phyloP scores from a whole-genome alignment of 2,329 filamentous ascomycete species.

The Aspergillus candidus region DNA sequence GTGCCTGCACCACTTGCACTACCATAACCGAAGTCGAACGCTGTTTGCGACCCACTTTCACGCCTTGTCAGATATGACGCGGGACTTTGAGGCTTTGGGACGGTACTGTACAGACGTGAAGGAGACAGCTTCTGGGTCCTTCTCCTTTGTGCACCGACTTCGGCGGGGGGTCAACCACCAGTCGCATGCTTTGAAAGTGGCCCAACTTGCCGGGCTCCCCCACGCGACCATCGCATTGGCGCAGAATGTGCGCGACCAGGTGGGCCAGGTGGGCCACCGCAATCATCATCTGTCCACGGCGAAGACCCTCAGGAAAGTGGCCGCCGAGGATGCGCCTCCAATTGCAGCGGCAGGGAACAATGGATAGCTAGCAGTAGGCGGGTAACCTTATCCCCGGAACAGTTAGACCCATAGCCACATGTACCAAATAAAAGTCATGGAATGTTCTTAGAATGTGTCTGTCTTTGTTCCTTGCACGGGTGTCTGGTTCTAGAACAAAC shows the following conservation, averaged over 20 bases:
- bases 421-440: no score
- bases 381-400: no score
- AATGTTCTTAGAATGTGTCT: no score
- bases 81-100: conserved; percentile 53
- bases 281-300: no score
- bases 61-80: conserved; percentile 68
- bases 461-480: no score
- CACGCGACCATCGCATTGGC: conserved; percentile 66
- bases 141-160: conserved; percentile 81
- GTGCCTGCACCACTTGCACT: conserved; percentile 74
- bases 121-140: conserved; percentile 63
- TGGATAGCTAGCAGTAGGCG: no score
- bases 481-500: no score
- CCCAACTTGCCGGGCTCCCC: conserved; percentile 74
- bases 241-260: conserved; percentile 46
- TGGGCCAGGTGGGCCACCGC: conserved; percentile 1
- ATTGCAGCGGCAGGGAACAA: no score
- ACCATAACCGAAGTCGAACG: conserved; percentile 68
- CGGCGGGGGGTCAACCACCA: conserved; percentile 74
- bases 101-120: conserved; percentile 86
- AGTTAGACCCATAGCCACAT: no score
- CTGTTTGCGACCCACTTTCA: conserved; percentile 98
- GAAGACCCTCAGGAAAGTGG: no score
- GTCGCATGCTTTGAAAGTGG: conserved; percentile 94
- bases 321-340: no score